Evolutionary conservation across 257 asterid genomes (phyloP).

Genomic region (Penstemon barbatus): DNA sequence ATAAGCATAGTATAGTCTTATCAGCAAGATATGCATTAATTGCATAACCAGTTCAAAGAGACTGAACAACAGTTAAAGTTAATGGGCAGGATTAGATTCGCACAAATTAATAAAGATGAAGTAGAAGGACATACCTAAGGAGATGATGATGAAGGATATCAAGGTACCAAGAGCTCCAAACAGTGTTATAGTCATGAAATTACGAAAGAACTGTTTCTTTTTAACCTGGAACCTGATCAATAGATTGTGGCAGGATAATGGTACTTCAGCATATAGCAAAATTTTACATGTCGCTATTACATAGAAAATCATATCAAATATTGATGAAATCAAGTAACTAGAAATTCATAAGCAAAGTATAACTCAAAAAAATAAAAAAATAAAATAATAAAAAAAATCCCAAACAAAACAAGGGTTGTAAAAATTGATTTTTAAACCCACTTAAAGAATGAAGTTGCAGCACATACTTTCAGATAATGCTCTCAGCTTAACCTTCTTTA

Average conservation of each 20-base stretch:
- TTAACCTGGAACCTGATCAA: constrained; percentile 91
- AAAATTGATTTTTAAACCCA: not conserved
- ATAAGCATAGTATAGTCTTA: not conserved
- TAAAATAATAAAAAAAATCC: no score
- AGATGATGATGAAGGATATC: constrained; percentile 78
- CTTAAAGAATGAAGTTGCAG: not conserved
- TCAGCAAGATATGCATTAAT: constrained; percentile 5
- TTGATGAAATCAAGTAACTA: not conserved
- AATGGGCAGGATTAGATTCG: constrained; percentile 12
- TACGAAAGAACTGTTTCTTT: constrained; percentile 94
- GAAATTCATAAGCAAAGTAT: constrained; percentile 4
- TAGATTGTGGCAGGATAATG: constrained; percentile 24
- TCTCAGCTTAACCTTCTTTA: constrained; percentile 17
- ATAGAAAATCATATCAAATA: not conserved
- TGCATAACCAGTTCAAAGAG: not conserved
- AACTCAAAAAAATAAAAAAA: not conserved
- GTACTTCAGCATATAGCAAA: constrained; percentile 26
- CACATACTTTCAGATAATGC: constrained; percentile 2
- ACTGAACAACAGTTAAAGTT: constrained; percentile 8
- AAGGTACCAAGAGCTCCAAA: constrained; percentile 95
- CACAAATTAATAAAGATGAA: constrained; percentile 29
- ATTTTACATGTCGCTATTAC: constrained; percentile 5
- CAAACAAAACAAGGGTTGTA: not conserved
- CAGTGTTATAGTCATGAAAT: constrained; percentile 82
- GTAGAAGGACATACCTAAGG: constrained; percentile 58